A percentile compares a stretch with the other conserved stretches of the same genome.
phyloP scores from a whole-genome alignment of 2,329 filamentous ascomycete genomes.

The Fusarium hainanense region DNA sequence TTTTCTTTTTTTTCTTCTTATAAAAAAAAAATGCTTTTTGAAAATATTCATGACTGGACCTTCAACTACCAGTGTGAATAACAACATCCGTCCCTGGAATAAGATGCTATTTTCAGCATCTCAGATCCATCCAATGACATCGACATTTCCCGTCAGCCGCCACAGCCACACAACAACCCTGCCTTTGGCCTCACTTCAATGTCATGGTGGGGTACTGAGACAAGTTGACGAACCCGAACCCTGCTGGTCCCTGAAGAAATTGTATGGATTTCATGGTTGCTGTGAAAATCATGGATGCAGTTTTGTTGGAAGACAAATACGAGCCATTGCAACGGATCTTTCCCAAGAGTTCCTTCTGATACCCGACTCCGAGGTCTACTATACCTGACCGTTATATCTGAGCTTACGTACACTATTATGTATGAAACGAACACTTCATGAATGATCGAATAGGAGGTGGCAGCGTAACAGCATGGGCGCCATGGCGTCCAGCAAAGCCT shows the following conservation, averaged over 20 bases:
- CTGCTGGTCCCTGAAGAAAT: conserved; percentile 25
- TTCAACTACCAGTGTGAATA: not conserved
- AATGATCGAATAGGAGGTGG: conserved; percentile 40
- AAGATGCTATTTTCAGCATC: conserved; percentile 40
- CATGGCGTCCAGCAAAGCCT: conserved; percentile 11
- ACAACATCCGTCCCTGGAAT: not conserved
- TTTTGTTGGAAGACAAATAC: not conserved
- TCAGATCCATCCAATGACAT: conserved; percentile 6
- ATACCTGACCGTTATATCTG: not conserved
- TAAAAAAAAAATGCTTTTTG: not conserved
- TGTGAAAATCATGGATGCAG: not conserved
- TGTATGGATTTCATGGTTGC: conserved; percentile 8
- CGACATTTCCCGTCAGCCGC: conserved; percentile 29
- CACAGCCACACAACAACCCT: conserved; percentile 40
- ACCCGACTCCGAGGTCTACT: not conserved
- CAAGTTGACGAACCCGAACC: conserved; percentile 18
- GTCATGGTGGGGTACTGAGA: conserved; percentile 20
- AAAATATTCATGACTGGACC: too few species aligned
- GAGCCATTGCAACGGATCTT: not conserved
- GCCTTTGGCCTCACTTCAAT: not conserved
- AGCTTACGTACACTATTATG: conserved; percentile 26
- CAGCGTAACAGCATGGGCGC: conserved; percentile 39
- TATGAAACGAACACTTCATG: conserved; percentile 13
- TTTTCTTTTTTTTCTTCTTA: too few species aligned
- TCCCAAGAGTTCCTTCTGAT: not conserved